Base-by-base conservation (phyloP, 2,329 filamentous ascomycete genomes). In the Paecilomyces dactylethromorphus region DNA sequence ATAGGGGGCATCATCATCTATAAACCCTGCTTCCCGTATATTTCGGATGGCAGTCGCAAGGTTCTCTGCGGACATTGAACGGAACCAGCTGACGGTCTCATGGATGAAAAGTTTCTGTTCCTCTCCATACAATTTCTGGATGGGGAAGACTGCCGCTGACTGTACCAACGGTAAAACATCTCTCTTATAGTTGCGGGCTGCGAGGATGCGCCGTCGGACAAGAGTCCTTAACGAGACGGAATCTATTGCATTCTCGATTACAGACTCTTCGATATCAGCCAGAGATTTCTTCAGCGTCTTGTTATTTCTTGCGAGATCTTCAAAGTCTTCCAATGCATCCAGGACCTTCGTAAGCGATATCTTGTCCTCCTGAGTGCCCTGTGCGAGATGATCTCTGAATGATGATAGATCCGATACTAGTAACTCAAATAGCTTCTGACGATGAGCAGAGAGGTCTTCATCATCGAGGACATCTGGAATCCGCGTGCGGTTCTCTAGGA, bases 311-410 rank as follows among this genome's bases (percentile, higher is more conserved):
- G 68, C 66, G 18, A 77, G 60, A 55, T 76, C 74, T 59, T 74
- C 72, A 59, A 77, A 75, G 39, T 75, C 70, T 57, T 76, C 74
- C 49, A 76, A 61, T 12, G 71, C 68, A 65, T 73, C 72, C 24
- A 77, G 66, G 11, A 69, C 70, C 56, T 74, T 74, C 29, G 71
- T 71, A 15, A 77, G 61, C 7, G 69, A 70, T 26, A 74, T 66
- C 2, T 12, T 54, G 10, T 32, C 70, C 26, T 71, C 66, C 56
- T 71, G 65, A 35, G 69, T 64, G 22, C 74, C 65, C 61, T 74
- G 74, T 58, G 69, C 70, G 60, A 70, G 71, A 49, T 68, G 66
- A 49, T 70, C 67, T 57, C 70, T 72, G 52, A 74, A 66, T 2
- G 68, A 66, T 52, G 73, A 71, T 56, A 78, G 65, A 51, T 74